Percentiles rank a stretch among this genome's conserved stretches.
These are phyloP conservation scores for Ogataea siamensis DNA, from an alignment of 805 yeast species.

Conservation along the genomic window DNA sequence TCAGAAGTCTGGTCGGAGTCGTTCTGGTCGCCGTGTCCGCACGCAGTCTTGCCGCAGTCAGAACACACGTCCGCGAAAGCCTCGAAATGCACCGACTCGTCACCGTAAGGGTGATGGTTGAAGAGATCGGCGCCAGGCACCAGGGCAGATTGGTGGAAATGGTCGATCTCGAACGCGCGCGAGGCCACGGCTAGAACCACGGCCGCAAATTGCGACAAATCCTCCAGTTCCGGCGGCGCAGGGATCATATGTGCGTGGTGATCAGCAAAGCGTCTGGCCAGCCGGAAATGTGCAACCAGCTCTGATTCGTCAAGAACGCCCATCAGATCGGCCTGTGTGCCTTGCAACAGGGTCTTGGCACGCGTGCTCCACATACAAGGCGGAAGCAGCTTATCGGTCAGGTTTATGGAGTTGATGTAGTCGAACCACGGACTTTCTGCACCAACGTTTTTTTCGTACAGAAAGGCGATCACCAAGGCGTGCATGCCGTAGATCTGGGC, in stretches of 20 bases:
- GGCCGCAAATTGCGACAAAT: slow-evolving; percentile 46
- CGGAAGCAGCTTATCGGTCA: slow-evolving; percentile 43
- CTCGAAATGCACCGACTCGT: slow-evolving; percentile 69
- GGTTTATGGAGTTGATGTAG: slow-evolving; percentile 56
- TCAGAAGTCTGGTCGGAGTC: slow-evolving; percentile 18
- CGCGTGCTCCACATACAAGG: slow-evolving; percentile 62
- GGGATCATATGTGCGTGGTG: slow-evolving; percentile 28
- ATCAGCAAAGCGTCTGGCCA: slow-evolving; percentile 43
- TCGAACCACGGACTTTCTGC: slow-evolving; percentile 77
- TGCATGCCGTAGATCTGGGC: slow-evolving; percentile 60
- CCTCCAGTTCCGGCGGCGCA: slow-evolving; percentile 38
- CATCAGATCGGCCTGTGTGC: slow-evolving; percentile 60
- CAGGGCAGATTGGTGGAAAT: slow-evolving; percentile 66
- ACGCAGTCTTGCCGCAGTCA: slow-evolving; percentile 33
- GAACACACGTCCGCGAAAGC: slow-evolving; percentile 40
- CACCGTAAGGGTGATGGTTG: slow-evolving; percentile 58
- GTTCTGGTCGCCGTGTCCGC: slow-evolving; percentile 31
- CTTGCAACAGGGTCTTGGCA: slow-evolving; percentile 47
- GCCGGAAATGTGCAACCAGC: slow-evolving; percentile 38
- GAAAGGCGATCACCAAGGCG: slow-evolving; percentile 62
- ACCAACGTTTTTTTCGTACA: slow-evolving; percentile 64
- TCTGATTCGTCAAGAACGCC: slow-evolving; percentile 56
- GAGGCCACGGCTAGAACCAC: slow-evolving; percentile 63
- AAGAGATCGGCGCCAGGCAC: slow-evolving; percentile 93
- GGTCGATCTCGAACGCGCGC: slow-evolving; percentile 80